Percentiles rank a stretch among this genome's conserved stretches.
Evolutionary conservation across 2,329 filamentous ascomycete genomes (phyloP).

Genomic region (Neofusicoccum kwambonambiense): DNA sequence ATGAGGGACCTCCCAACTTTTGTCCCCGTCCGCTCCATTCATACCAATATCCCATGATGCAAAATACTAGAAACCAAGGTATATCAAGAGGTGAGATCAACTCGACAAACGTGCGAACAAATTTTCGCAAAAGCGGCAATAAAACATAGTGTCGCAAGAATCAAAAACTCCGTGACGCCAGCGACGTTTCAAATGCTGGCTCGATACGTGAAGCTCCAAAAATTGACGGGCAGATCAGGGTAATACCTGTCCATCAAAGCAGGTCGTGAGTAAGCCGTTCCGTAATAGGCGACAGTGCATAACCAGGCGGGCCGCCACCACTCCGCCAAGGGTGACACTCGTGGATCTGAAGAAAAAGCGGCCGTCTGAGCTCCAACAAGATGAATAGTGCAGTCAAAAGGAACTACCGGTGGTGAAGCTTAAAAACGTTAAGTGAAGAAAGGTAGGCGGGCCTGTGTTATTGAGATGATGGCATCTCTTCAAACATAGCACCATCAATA

Average conservation of each 20-base stretch:
- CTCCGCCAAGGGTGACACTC: too few species aligned
- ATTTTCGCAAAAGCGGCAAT: neutral
- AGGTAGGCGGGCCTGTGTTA: neutral
- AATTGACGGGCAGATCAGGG: too few species aligned
- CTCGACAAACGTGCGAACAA: neutral
- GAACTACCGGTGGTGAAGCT: neutral
- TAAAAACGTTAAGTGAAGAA: neutral
- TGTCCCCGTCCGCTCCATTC: neutral
- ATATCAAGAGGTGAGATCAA: conserved; percentile 6
- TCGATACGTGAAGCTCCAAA: neutral
- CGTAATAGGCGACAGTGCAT: too few species aligned
- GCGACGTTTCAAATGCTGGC: neutral
- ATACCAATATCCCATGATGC: neutral
- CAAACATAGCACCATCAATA: conserved; percentile 25
- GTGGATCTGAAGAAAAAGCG: neutral
- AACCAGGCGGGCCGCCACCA: too few species aligned
- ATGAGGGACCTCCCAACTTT: neutral
- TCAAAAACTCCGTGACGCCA: neutral
- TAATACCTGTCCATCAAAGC: too few species aligned
- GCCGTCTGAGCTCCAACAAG: neutral
- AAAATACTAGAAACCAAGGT: neutral
- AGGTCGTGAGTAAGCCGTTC: neutral
- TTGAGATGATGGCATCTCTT: conserved; percentile 17
- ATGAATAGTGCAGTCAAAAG: neutral
- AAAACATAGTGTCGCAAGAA: neutral